Evolutionary conservation across 2,329 filamentous ascomycete species (phyloP), one percentile per base, ranked within the genome.

Genomic region (Annulohypoxylon truncatum): DNA sequence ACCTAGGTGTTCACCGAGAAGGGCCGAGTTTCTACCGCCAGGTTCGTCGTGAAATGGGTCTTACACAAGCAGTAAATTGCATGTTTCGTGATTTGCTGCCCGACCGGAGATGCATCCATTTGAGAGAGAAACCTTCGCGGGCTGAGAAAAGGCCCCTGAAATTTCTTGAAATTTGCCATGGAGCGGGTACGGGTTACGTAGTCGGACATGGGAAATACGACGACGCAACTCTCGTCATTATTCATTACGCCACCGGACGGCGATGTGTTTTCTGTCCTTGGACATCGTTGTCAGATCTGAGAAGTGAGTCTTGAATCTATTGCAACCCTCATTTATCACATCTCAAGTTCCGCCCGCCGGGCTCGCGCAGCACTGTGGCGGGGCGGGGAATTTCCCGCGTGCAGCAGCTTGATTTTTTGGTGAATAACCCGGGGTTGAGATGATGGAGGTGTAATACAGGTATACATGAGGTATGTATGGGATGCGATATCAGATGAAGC

Each of bases 1-100:
- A 42, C 38, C 38, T 64, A 46, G 38, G 50, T 61, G 60, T 66
- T 67, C 54, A 64, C 67, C 67, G 67, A 69, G 58, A 54, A 58
- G 50, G 40, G 20, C 67, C 67, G 67, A 69, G 51, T 53, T 58
- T 69, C 50, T 63, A 22, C 63, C 64, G 51, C 50, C 31, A 40
- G 28, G 31, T 46, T 12, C 26, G 33, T 58, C 40, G 59, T 60
- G 38, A 26, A 51, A 20, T 29, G 51, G 35, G 24, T 58, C 26
- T 33, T 44, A 55, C 31, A 48, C 48, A 22, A 20, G 10, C 6
- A 20, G 15, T 42, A 42, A 42, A 55, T 51, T 68, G 22, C 29
- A 52, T 51, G 33, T 10, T 22, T 15, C 53, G 15, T 64, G 58
- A 68, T 68, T 68, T 47, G 65, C 42, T 53, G 44, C 22, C 20